Base-by-base conservation (phyloP, 257 asterid genomes). In the Ophiorrhiza pumila region DNA sequence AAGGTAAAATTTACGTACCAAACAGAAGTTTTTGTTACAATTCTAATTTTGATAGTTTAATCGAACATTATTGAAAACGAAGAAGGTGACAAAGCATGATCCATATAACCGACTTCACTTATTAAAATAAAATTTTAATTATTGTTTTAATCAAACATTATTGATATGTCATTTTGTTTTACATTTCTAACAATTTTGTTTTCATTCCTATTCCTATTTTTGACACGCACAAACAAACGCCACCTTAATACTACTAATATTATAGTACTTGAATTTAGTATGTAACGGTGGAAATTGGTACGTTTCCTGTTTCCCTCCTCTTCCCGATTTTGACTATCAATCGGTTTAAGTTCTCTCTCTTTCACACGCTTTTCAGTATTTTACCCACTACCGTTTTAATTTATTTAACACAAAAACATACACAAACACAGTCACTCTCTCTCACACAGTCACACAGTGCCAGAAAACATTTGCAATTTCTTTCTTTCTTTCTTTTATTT, bases 241-340 rank as follows among this genome's bases (percentile, higher is more conserved):
- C n/a, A n/a, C n/a, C n/a, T n/a, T n/a, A n/a, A n/a, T n/a, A n/a
- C n/a, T n/a, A n/a, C n/a, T n/a, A n/a, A n/a, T n/a, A n/a, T n/a
- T n/a, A n/a, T n/a, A n/a, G n/a, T n/a, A n/a, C 20, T 12, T 35
- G 3, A 8, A 4, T 4, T 60, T 32, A 7, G 10, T 27, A 34
- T 32, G 46, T 34, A 64, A 74, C 74, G 74, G 81, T 72, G 81
- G 57, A 27, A 62, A 59, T 20, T 53, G 2, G 9, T 53, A 23
- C 3, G 32, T 64, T 39, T 49, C 58, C 60, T 55, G 46, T 60
- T 53, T 31, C 49, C 49, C 25, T 72, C 56, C n/a, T 23, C 65
- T 43, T 45, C 63, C 18, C n/a, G n/a, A 34, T 22, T 4, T 17
- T 35, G 11, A 7, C 34, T 42, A 15, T 55, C 31, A 18, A 4